These are phyloP conservation scores for Basidiobolus meristosporus DNA, from an alignment of 371 early-diverging fungal species.

Conservation along the genomic window DNA sequence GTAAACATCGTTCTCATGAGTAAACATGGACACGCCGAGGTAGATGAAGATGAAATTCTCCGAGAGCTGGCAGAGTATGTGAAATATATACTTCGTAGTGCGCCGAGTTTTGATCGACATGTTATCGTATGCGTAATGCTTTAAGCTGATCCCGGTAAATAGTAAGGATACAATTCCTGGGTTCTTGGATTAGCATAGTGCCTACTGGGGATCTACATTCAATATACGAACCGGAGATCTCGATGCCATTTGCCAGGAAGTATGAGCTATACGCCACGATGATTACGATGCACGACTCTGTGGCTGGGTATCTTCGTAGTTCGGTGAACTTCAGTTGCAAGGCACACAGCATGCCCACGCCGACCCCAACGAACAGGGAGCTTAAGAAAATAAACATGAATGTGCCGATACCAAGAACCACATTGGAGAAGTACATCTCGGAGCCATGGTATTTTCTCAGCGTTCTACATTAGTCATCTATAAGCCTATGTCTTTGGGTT, in stretches of 20 bases:
- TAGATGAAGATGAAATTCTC: conserved; percentile 94
- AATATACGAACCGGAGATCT: conserved; percentile 57
- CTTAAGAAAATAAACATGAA: conserved; percentile 69
- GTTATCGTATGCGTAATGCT: conserved; percentile 84
- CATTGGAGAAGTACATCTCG: conserved; percentile 41
- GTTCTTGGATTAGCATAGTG: too few species aligned
- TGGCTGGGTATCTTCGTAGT: conserved; percentile 2
- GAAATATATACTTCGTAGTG: conserved; percentile 73
- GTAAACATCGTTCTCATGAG: conserved; percentile 41
- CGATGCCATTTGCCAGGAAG: conserved; percentile 67
- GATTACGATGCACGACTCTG: conserved; percentile 67
- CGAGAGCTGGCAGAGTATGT: conserved; percentile 74
- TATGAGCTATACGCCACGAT: conserved; percentile 81
- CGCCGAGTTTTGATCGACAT: conserved; percentile 49
- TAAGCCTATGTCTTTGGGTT: background rate
- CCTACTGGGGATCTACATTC: too few species aligned
- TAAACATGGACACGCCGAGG: conserved; percentile 79
- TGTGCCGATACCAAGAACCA: conserved; percentile 46
- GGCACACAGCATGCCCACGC: conserved; percentile 59
- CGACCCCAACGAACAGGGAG: conserved; percentile 63
- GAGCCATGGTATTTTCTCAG: conserved; percentile 61
- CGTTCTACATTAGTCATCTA: too few species aligned
- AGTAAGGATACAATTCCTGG: conserved; percentile 83
- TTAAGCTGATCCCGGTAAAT: conserved; percentile 79
- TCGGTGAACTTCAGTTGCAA: conserved; percentile 7